These are phyloP conservation scores for Termitomyces titanicus DNA, from an alignment of 768 basidiomycete genomes.

Conservation along the genomic window DNA sequence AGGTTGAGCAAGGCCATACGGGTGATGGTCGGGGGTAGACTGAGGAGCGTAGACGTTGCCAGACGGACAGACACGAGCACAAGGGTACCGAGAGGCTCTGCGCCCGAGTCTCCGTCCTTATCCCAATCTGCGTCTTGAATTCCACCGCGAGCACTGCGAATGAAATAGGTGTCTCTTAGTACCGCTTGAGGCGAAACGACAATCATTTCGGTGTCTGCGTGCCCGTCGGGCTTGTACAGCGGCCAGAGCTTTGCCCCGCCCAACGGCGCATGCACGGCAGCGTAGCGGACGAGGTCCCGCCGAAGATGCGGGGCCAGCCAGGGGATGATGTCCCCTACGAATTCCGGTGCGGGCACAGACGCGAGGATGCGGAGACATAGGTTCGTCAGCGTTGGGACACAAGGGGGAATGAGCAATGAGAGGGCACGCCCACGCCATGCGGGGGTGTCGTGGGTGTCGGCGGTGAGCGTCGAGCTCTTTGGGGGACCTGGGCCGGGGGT, in stretches of 20 bases:
- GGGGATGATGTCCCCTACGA: conserved; percentile 41
- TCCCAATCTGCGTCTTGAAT: conserved; percentile 41
- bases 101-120: conserved; percentile 27
- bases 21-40: conserved; percentile 63
- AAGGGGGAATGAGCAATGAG: conserved; percentile 41
- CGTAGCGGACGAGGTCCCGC: conserved; percentile 53
- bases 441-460: conserved; percentile 24
- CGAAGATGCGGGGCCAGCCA: conserved; percentile 58
- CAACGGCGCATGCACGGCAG: conserved; percentile 56
- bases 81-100: conserved; percentile 40
- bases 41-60: conserved; percentile 37
- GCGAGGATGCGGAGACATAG: conserved; percentile 56
- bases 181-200: conserved; percentile 53
- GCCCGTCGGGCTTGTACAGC: conserved; percentile 45
- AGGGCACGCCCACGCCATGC: conserved; percentile 58
- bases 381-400: conserved; percentile 48
- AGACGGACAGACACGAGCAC: conserved; percentile 49
- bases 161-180: conserved; percentile 42
- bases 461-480: conserved; percentile 48
- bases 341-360: conserved; percentile 33
- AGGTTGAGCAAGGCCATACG: conserved; percentile 57
- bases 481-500: conserved; percentile 50
- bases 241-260: conserved; percentile 44
- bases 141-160: conserved; percentile 5
- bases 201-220: conserved; percentile 62